Evolutionary conservation across 2,329 filamentous ascomycete genomes (phyloP).

Genomic region (Fusarium incarnatum): DNA sequence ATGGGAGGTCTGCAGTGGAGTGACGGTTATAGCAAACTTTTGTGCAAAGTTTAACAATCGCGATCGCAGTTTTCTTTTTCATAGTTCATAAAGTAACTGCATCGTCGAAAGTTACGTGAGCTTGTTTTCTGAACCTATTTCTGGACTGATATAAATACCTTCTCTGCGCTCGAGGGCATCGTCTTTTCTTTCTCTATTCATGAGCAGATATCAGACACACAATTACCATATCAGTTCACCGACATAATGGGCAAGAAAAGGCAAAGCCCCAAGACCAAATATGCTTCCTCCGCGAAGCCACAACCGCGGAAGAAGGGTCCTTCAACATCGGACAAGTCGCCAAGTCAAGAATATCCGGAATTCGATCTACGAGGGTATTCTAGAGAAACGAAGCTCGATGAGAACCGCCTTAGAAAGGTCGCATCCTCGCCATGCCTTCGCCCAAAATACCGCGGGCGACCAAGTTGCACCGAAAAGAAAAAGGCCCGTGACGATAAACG

Average conservation of each 20-base stretch:
- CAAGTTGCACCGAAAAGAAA: not conserved
- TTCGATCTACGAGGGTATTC: not conserved
- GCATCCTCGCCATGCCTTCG: not conserved
- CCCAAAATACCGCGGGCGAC: not conserved
- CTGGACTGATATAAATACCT: not conserved
- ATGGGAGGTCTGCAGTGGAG: conserved; percentile 84
- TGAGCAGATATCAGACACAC: not conserved
- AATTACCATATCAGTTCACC: not conserved
- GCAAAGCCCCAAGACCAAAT: not conserved
- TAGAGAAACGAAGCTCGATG: not conserved
- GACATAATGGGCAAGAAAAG: not conserved
- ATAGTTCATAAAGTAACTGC: not conserved
- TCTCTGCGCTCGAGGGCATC: not conserved
- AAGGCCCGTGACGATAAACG: not conserved
- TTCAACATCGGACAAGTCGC: not conserved
- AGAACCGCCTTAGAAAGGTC: not conserved
- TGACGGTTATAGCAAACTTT: conserved; percentile 59
- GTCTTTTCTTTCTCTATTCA: not conserved
- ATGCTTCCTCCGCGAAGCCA: not conserved
- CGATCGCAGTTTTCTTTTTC: not conserved
- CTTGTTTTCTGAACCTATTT: not conserved
- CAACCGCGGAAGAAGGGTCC: not conserved
- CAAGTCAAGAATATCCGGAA: not conserved
- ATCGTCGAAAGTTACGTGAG: not conserved
- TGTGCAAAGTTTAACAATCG: conserved; percentile 27